Evolutionary conservation across 169 alveolate genomes (phyloP), one percentile per base, ranked within the genome.

Genomic region (Plasmodium relictum): DNA sequence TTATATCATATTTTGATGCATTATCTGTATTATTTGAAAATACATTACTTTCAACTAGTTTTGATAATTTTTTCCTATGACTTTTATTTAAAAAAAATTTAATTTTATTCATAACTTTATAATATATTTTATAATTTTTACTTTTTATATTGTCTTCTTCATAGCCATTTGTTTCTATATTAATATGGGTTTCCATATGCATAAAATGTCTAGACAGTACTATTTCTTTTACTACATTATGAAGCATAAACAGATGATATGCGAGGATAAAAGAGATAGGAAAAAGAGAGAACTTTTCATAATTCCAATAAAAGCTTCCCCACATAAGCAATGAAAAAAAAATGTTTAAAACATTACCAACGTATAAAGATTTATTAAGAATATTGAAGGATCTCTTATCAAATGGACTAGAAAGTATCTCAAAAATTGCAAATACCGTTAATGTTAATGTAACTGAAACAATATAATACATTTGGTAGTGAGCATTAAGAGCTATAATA

Each of bases 361-460:
- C 9, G 22, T 48, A 18, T 63, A 71, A 62, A 24, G 88, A 86
- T 71, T 44, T 86, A 56, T 86, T 86, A 18, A 86, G 92, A 12
- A 86, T 71, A 56, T 86, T 86, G 37, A 86, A 71, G 10, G 92
- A 86, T 58, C 92, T 70, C 9, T 59, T 44, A 86, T 86, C 92
- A 86, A 59, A 86, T 31, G 92, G 92, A 42, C 61, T 70, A 18
- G 70, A 69, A 26, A 58, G 37, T 24, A 86, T 59, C 26, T 86
- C 92, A 24, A 86, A 68, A 59, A 86, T 58, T 26, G 92, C 45
- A 73, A 86, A 86, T 6, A 59, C 22, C 7, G 74, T 86, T 58
- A 71, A 71, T 70, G 48, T 86, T 42, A 86, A 62, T 8, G 78
- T 69, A 65, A 86, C 18, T 24, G 70, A 26, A 50, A 86, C 85